Evolutionary conservation across 805 yeast species (phyloP), one percentile per base, ranked within the genome.

Genomic region (Myxozyma geophila): DNA sequence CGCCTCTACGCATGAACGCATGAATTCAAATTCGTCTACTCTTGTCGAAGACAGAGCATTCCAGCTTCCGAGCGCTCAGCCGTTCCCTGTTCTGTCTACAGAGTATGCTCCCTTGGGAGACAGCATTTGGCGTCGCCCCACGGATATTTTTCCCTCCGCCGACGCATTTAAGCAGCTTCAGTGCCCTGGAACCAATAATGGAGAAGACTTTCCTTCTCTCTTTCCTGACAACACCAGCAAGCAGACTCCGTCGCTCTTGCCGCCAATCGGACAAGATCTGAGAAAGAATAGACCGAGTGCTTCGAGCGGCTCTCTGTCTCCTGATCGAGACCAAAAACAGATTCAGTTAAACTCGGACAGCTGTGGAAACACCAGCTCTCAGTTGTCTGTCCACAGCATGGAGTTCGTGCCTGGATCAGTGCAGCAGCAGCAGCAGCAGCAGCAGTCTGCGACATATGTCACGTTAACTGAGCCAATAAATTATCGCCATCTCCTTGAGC

Each of bases 401-500:
- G 69, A 66, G 36, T 66, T 63, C 35, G 64, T 52, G 17, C 69
- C 69, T 15, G 54, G 23, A 5, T 15, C 19, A 2, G 8, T 23
- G 50, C 54, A 46, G 39, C 58, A 12, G 36, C 60, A 17, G 39
- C 58, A 12, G 36, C 60, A 17, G 19, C 59, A 33, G 35, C 56
- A 36, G 41, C 44, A 37, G 15, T 43, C 46, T 23, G 15, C 43
- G 50, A 59, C 58, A 2, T 62, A 46, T 21, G 47, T 66, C 35
- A 46, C 64, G 19, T 54, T 66, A 15, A 59, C 67, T 1, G 75
- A 73, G 51, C 70, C 75, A 5, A 58, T 73, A 50, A 74, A 74
- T 55, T 74, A 73, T 48, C 70, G 77, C n/a, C 71, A 70, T 36
- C 64, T 74, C 33, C 70, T 74, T 4, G 77, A 74, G 47, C 59